Base-by-base conservation (phyloP, 371 early-diverging fungal species). In the Mortierella sp. region DNA sequence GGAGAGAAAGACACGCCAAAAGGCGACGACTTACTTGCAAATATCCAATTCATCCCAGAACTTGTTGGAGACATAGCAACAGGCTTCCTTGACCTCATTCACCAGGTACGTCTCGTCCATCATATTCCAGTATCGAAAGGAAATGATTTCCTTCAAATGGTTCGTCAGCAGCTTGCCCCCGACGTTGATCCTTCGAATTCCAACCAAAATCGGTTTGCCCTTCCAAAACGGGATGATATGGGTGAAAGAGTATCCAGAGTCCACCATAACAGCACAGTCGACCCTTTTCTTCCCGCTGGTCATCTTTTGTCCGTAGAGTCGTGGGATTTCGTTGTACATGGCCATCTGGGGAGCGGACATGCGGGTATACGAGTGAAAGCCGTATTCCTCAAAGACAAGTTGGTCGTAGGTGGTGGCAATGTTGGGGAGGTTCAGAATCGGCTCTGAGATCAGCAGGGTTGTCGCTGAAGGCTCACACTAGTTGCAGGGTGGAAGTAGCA, bases 101-200 rank as follows among this genome's bases (percentile, higher is more conserved):
- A 97, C 93, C 44, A 97, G 90, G 79, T 91, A 93, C 0, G 96
- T 95, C 81, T 97, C 97, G 79, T 97, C 97, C 97, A 96, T 96
- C 97, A 97, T 97, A 81, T 97, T 95, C 92, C 95, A 97, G 71
- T 95, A 93, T 90, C 96, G 88, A 82, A 97, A 97, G 11, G 97
- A 97, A 14, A 97, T 94, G 18, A 93, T 91, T 79, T 97, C 97
- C 82, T 97, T 97, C n/a, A 97, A 87, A 73, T 95, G 95, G 82
- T 95, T 97, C 4, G 97, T 97, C 80, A 97, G 83, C 55, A 96
- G 85, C 74, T 96, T 95, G 3, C 97, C 97, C 43, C 97, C 97
- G 4, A 97, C 94, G 75, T 96, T 94, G 60, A 97, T 91, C 43
- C 97, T 92, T 70, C 88, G 71, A 48, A 94, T 89, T 38, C 91